These are phyloP conservation scores for Kokia cookei DNA, from an alignment of 441 rosid species.

Conservation along the genomic window DNA sequence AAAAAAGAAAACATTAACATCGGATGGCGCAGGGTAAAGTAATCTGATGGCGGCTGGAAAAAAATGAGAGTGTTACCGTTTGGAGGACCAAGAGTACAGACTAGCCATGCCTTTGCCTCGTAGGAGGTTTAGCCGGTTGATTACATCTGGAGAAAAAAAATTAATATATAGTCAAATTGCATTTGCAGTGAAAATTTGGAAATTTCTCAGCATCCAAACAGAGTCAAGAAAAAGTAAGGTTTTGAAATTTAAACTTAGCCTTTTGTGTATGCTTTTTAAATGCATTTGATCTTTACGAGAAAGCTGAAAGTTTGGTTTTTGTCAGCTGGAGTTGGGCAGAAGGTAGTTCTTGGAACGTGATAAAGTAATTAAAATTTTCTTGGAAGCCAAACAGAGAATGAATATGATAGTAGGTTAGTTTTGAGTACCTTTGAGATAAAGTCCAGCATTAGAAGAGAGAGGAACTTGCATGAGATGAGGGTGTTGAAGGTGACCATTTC, in stretches of 20 bases:
- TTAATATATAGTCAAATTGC: neutral
- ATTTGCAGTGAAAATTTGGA: neutral
- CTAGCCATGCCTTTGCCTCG: constrained; percentile 87
- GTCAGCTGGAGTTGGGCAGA: neutral
- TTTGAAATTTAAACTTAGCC: constrained; percentile 5
- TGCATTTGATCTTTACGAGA: neutral
- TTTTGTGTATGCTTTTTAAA: neutral
- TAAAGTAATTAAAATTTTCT: neutral
- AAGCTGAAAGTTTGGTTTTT: constrained; percentile 2
- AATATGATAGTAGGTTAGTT: neutral
- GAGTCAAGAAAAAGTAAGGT: neutral
- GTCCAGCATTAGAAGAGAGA: constrained; percentile 48
- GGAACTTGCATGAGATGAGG: constrained; percentile 76
- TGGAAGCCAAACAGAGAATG: neutral
- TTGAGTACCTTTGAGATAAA: constrained; percentile 45
- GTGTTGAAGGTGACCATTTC: constrained; percentile 63
- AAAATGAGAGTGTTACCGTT: constrained; percentile 38
- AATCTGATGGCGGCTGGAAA: constrained; percentile 11
- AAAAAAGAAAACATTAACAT: neutral
- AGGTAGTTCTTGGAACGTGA: constrained; percentile 4
- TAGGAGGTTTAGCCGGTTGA: constrained; percentile 58
- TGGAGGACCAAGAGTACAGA: constrained; percentile 92
- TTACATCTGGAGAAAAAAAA: constrained; percentile 52
- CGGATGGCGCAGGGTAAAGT: neutral
- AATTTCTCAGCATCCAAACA: constrained; percentile 11